These are phyloP conservation scores for Candida ulmi DNA, from an alignment of 805 yeast genomes.

Conservation along the genomic window DNA sequence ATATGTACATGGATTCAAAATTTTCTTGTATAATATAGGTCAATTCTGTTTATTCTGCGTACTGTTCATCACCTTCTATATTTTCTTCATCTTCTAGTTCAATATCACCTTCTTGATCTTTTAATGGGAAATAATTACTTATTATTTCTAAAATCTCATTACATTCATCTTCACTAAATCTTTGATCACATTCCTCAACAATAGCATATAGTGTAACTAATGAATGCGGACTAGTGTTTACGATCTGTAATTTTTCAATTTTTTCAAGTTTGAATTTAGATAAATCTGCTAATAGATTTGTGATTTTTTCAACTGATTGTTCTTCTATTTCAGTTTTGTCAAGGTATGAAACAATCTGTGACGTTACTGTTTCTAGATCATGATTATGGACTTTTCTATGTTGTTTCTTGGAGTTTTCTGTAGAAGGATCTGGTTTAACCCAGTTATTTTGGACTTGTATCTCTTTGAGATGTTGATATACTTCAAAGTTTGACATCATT, in stretches of 20 bases:
- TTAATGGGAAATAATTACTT: slow-evolving; percentile 42
- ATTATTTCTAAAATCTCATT: slow-evolving; percentile 54
- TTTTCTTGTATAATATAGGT: no score
- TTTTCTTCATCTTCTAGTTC: slow-evolving; percentile 2
- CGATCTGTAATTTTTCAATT: slow-evolving; percentile 77
- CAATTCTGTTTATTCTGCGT: no score
- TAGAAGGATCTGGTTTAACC: slow-evolving; percentile 11
- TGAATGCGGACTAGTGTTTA: slow-evolving; percentile 74
- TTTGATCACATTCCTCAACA: slow-evolving; percentile 87
- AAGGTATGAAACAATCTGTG: slow-evolving; percentile 23
- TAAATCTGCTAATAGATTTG: slow-evolving; percentile 24
- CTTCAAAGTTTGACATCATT: slow-evolving; percentile 54
- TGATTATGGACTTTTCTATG: slow-evolving; percentile 26
- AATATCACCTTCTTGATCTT: slow-evolving; percentile 8
- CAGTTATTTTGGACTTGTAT: slow-evolving; percentile 33
- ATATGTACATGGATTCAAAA: no score
- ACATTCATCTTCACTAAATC: slow-evolving; percentile 68
- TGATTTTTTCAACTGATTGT: slow-evolving; percentile 24
- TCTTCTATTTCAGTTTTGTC: slow-evolving; percentile 12
- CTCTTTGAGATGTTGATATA: slow-evolving; percentile 40
- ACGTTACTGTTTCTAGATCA: slow-evolving; percentile 29
- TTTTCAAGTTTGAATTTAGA: slow-evolving; percentile 56
- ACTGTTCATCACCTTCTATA: not conserved
- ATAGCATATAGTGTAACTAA: slow-evolving; percentile 74
- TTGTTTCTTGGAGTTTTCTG: slow-evolving; percentile 12